Conservation (phyloP, 352 stramenopile species). For the Phytophthora ohioensis region DNA sequence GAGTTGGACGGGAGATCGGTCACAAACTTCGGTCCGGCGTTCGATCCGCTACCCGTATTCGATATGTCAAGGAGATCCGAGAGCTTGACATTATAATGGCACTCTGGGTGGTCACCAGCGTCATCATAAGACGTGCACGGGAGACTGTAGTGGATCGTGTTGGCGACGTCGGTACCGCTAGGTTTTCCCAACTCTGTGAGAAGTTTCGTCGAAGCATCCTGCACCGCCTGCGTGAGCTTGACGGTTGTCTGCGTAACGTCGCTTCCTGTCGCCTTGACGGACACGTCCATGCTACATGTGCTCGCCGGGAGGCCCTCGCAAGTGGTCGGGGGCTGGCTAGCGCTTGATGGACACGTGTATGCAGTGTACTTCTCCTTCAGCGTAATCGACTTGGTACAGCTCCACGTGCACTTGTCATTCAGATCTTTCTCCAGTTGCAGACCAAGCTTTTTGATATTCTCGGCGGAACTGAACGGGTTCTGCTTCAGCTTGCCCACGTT, state of each 20-base stretch:
- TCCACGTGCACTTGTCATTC: constrained; percentile 10
- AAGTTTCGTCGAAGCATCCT: not conserved
- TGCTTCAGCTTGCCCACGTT: constrained; percentile 16
- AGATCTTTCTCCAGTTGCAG: not conserved
- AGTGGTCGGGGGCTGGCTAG: not conserved
- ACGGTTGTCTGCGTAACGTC: constrained; percentile 38
- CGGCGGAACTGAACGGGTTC: constrained; percentile 2
- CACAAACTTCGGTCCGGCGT: not conserved
- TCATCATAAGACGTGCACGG: constrained; percentile 23
- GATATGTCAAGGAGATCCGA: constrained; percentile 14
- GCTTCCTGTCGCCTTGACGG: constrained; percentile 46
- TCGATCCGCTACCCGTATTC: not conserved
- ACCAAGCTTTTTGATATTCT: not conserved
- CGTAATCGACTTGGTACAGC: constrained; percentile 15
- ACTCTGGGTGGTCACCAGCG: not conserved
- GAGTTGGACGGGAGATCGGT: not conserved
- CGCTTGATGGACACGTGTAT: constrained; percentile 12
- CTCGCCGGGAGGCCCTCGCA: not conserved
- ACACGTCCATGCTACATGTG: constrained; percentile 46
- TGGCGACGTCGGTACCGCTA: not conserved
- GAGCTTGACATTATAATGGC: constrained; percentile 27
- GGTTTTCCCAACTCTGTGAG: constrained; percentile 5
- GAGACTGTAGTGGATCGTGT: constrained; percentile 24
- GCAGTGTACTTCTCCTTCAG: constrained; percentile 10
- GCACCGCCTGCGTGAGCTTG: constrained; percentile 36